Evolutionary conservation across 164 flowering plant species (phyloP), one percentile per base, ranked within the genome.

Genomic region (Cinnamomum chago): DNA sequence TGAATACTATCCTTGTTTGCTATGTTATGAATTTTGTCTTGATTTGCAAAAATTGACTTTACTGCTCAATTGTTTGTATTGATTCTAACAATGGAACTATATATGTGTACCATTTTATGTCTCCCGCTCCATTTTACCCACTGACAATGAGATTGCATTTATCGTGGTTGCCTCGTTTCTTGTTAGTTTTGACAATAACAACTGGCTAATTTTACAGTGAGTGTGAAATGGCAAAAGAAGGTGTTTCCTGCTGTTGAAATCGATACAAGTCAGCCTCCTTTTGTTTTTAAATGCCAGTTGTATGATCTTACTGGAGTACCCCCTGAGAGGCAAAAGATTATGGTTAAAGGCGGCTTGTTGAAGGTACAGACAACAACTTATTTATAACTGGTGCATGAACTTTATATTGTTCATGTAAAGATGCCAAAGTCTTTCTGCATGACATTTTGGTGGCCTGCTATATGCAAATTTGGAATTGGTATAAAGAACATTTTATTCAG

Each of bases 301-400:
- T 95, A 70, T 83, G 98, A 95, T 83, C 84, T 95, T 28, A 92
- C 98, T 14, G 99, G 99, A 73, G 99, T 95, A 0, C 97, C 99
- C n/a, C 99, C 99, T 50, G 97, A 95, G 81, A 90, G 99, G 76
- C 99, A 95, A 75, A 93, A 92, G 81, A 95, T 95, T 76, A 93
- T 92, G 99, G 91, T 95, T 27, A 95, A 95, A 81, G 99, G 99
- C 80, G 99, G 99, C 71, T 79, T 95, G 60, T 75, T 95, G 73
- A 93, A 93, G 99, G 99, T 95, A 72, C 65, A n/a, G 11, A 10
- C 24, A 12, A 15, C 33, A 13, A 5, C 7, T 67, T 71, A 2
- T 50, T 58, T 67, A 1, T 58, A 18, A 33, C 52, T 3, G 2
- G 10, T 20, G 60, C 60, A 55, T 55, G 60, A 55, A 55, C 17